Evolutionary conservation across 768 basidiomycete species (phyloP).

Genomic region (Sporobolomyces phaffii): DNA sequence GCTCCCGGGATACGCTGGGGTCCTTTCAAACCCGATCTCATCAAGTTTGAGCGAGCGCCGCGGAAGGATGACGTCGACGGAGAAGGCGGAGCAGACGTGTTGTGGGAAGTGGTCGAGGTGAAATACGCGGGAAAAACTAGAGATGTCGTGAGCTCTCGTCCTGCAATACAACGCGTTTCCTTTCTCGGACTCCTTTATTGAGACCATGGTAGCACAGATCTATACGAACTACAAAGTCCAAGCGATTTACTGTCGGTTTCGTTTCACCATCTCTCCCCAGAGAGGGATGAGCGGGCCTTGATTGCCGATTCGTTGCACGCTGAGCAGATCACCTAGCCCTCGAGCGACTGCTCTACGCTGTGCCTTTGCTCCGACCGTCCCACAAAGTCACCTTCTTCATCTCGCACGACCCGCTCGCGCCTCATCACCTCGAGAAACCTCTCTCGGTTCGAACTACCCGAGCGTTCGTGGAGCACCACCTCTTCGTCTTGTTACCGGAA

Average conservation of each 20-base stretch:
- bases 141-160: background rate
- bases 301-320: background rate
- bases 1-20: conserved; percentile 24
- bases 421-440: background rate
- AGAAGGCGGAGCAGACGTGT: background rate
- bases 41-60: conserved; percentile 8
- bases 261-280: background rate
- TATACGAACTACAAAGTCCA: conserved; percentile 33
- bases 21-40: conserved; percentile 26
- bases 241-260: conserved; percentile 18
- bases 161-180: background rate
- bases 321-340: conserved; percentile 30
- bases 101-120: conserved; percentile 32
- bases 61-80: background rate
- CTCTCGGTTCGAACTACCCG: conserved; percentile 11
- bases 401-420: conserved; percentile 23
- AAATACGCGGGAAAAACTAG: conserved; percentile 12
- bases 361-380: conserved; percentile 23
- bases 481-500: conserved; percentile 20
- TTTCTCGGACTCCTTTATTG: background rate
- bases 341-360: conserved; percentile 5
- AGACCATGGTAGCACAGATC: background rate
- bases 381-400: conserved; percentile 19
- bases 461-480: conserved; percentile 31
- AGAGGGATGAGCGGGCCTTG: no score